A percentile compares a stretch with the other conserved stretches of the same genome.
Conservation (phyloP, 139 green algal genomes). For the Chlamydomonas urium region DNA sequence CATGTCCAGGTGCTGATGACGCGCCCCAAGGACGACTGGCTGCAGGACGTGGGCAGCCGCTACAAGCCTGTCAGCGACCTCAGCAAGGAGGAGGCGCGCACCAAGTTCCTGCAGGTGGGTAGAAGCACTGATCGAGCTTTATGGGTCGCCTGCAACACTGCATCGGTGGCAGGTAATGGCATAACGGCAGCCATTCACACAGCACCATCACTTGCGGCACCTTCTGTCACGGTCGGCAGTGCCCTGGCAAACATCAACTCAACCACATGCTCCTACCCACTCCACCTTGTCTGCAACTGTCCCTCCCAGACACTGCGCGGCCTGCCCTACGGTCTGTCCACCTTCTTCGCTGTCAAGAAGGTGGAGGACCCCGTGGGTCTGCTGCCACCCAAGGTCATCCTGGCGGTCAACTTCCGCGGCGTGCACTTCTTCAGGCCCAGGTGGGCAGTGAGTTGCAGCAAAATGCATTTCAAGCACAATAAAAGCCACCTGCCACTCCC, state of each 20-base stretch:
- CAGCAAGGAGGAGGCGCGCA: constrained; percentile 86
- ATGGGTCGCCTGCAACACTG: too few species aligned
- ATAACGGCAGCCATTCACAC: too few species aligned
- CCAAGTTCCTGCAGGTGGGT: constrained; percentile 87
- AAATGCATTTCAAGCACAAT: too few species aligned
- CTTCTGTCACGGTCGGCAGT: too few species aligned
- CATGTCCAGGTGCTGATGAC: constrained; percentile 14
- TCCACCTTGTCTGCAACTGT: too few species aligned
- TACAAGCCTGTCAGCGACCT: constrained; percentile 80
- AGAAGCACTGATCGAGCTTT: too few species aligned
- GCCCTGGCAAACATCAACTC: too few species aligned
- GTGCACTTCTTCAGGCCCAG: constrained; percentile 82
- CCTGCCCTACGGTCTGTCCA: constrained; percentile 85
- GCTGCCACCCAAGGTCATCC: constrained; percentile 86
- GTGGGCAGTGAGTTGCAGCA: too few species aligned
- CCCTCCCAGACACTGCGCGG: constrained; percentile 91
- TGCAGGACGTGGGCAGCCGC: constrained; percentile 65
- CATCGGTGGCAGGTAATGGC: too few species aligned
- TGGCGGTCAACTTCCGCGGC: constrained; percentile 97
- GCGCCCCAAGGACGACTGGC: constrained; percentile 71
- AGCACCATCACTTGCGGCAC: too few species aligned
- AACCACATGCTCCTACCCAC: too few species aligned
- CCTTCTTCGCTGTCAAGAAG: constrained; percentile 65
- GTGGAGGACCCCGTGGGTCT: constrained; percentile 96
- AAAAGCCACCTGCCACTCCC: too few species aligned